Percentiles rank a stretch among this genome's conserved stretches.
These are phyloP conservation scores for Gypsophila paniculata DNA, from an alignment of 179 eudicot species.

Conservation along the genomic window DNA sequence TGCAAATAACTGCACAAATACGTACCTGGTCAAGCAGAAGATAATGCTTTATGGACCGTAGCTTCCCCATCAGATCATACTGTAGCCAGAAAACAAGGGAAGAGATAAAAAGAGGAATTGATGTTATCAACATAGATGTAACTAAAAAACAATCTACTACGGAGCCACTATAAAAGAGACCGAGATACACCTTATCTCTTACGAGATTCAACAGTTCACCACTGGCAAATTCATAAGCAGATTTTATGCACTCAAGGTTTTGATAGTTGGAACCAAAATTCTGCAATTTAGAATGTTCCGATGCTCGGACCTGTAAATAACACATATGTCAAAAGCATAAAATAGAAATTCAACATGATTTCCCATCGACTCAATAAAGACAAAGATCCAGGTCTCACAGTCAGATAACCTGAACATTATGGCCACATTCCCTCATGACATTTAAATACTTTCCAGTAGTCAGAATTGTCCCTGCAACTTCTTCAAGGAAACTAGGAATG, in stretches of 20 bases:
- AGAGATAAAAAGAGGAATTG: slow-evolving; percentile 12
- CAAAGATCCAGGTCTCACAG: slow-evolving; percentile 11
- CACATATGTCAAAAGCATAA: slow-evolving; percentile 24
- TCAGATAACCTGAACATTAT: slow-evolving; percentile 68
- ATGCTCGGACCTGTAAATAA: slow-evolving; percentile 59
- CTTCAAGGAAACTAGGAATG: slow-evolving; percentile 86
- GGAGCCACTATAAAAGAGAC: slow-evolving; percentile 8
- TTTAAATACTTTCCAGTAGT: slow-evolving; percentile 94
- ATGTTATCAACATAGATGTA: slow-evolving; percentile 12
- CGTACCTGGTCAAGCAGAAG: slow-evolving; percentile 96
- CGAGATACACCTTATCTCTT: slow-evolving; percentile 66
- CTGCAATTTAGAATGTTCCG: slow-evolving; percentile 72
- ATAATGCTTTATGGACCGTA: slow-evolving; percentile 89
- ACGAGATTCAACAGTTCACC: slow-evolving; percentile 87
- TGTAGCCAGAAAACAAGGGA: slow-evolving; percentile 24
- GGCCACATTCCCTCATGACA: slow-evolving; percentile 99
- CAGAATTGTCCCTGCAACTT: slow-evolving; percentile 88
- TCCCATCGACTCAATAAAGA: slow-evolving; percentile 4
- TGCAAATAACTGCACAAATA: neutral
- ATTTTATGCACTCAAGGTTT: slow-evolving; percentile 82
- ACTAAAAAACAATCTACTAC: slow-evolving; percentile 4
- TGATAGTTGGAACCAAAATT: slow-evolving; percentile 80
- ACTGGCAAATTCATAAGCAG: slow-evolving; percentile 93
- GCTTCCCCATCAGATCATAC: slow-evolving; percentile 91
- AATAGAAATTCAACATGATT: neutral